Evolutionary conservation across 2,329 filamentous ascomycete genomes (phyloP).

Genomic region (Fusarium sp.): DNA sequence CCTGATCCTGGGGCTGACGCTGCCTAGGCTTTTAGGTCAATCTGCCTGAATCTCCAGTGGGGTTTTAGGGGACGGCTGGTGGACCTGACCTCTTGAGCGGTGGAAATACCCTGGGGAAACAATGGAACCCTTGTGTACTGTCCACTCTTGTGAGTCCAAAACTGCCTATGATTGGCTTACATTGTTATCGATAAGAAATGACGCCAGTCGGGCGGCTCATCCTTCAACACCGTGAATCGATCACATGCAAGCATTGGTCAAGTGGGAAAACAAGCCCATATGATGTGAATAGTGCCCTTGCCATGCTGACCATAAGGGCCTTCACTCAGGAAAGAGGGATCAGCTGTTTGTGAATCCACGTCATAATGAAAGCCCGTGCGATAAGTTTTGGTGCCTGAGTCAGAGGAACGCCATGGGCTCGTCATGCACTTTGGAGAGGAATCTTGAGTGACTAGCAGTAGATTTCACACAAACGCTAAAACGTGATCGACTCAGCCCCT

Average conservation of each 20-base stretch:
- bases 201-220: conserved; percentile 36
- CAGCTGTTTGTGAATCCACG: conserved; percentile 13
- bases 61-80: conserved; percentile 15
- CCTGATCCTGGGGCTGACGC: conserved; percentile 29
- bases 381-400: background rate
- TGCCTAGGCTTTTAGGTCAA: conserved; percentile 30
- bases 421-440: background rate
- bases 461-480: background rate
- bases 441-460: background rate
- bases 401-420: background rate
- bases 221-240: conserved; percentile 33
- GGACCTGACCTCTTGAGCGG: conserved; percentile 17
- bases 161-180: conserved; percentile 13
- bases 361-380: conserved; percentile 14
- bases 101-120: conserved; percentile 25
- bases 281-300: conserved; percentile 25
- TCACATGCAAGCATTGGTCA: conserved; percentile 40
- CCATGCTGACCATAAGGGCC: conserved; percentile 24
- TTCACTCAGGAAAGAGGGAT: conserved; percentile 4
- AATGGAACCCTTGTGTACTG: background rate
- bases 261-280: conserved; percentile 29
- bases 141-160: background rate
- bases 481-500: conserved; percentile 27
- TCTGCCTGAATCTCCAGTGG: conserved; percentile 27
- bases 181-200: conserved; percentile 38